phyloP scores from a whole-genome alignment of 805 yeast genomes.

The Metschnikowia lunata region DNA sequence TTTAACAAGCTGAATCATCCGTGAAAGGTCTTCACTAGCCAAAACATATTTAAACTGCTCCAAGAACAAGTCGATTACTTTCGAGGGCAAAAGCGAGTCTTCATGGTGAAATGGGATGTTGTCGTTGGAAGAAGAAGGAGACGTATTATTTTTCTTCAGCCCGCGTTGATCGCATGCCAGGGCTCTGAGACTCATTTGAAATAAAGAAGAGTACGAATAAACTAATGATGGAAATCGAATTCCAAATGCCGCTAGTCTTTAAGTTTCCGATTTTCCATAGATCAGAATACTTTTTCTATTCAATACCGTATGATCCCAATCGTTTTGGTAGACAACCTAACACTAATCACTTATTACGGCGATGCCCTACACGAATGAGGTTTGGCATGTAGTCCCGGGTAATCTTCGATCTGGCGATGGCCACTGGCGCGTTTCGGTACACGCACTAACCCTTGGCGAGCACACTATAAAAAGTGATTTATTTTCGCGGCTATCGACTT shows the following conservation, averaged over 20 bases:
- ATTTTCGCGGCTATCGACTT: neutral
- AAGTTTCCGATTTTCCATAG: too few relatives aligned
- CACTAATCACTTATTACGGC: too few relatives aligned
- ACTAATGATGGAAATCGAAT: too few relatives aligned
- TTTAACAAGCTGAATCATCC: constrained; percentile 64
- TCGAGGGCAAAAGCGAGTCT: constrained; percentile 29
- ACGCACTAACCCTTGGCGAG: constrained; percentile 2
- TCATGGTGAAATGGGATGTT: constrained; percentile 33
- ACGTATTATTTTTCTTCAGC: constrained; percentile 1
- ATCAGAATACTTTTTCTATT: too few relatives aligned
- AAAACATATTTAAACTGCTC: constrained; percentile 30
- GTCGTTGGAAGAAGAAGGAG: constrained; percentile 15
- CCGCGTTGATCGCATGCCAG: constrained; percentile 6
- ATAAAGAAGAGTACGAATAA: too few relatives aligned
- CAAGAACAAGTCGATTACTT: constrained; percentile 35
- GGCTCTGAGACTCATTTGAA: constrained; percentile 6
- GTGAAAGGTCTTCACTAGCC: constrained; percentile 32
- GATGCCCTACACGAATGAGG: neutral
- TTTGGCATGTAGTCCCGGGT: constrained; percentile 10
- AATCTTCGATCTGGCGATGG: neutral
- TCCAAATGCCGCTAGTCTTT: too few relatives aligned
- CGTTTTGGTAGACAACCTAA: too few relatives aligned
- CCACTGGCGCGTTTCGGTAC: neutral
- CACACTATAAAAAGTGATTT: neutral
- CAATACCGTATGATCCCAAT: too few relatives aligned